A percentile compares a stretch with the other conserved stretches of the same genome.
phyloP scores from a whole-genome alignment of 176 grass and related monocot genomes.

The Ananas comosus region DNA sequence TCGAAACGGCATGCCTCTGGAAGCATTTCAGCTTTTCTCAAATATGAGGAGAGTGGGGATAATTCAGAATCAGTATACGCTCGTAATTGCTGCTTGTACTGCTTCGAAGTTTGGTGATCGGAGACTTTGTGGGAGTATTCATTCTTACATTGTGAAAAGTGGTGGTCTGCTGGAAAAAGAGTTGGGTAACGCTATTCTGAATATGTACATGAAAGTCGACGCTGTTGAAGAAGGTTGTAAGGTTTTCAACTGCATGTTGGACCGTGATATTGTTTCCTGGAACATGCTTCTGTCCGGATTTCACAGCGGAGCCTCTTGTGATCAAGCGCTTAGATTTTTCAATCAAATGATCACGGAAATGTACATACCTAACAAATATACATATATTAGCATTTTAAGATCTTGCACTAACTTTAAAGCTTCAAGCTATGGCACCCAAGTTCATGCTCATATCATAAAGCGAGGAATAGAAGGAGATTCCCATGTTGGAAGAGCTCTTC shows the following conservation, averaged over 20 bases:
- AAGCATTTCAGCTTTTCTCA: constrained; percentile 29
- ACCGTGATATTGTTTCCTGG: constrained; percentile 35
- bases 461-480: constrained; percentile 24
- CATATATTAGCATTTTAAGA: constrained; percentile 31
- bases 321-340: constrained; percentile 32
- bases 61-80: constrained; percentile 24
- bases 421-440: constrained; percentile 21
- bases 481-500: constrained; percentile 29
- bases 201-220: constrained; percentile 35
- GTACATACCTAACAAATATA: constrained; percentile 28
- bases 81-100: constrained; percentile 20
- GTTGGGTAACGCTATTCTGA: constrained; percentile 32
- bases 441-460: constrained; percentile 38
- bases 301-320: constrained; percentile 26
- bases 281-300: constrained; percentile 39
- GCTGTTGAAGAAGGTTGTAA: constrained; percentile 15
- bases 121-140: constrained; percentile 26
- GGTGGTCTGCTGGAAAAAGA: constrained; percentile 20
- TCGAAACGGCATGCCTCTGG: constrained; percentile 15
- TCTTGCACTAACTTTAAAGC: constrained; percentile 26
- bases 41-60: constrained; percentile 25
- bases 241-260: constrained; percentile 19
- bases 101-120: constrained; percentile 19
- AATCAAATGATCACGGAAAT: constrained; percentile 21
- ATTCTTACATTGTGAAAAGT: constrained; percentile 29